These are phyloP conservation scores for Gossypium schwendimanii DNA, from an alignment of 441 rosid species.

Conservation along the genomic window DNA sequence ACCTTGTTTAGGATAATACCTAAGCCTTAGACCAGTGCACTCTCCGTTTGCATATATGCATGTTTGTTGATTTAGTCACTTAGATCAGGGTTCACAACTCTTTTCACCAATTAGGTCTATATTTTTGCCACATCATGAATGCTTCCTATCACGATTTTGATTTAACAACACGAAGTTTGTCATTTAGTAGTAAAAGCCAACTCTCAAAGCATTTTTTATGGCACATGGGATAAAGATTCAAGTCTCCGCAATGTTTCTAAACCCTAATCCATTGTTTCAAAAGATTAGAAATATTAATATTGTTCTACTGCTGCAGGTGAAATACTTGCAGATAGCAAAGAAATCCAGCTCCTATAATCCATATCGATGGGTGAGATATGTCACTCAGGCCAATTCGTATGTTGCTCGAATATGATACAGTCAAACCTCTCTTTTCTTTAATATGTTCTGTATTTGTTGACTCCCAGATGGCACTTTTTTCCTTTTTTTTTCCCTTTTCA, in stretches of 20 bases:
- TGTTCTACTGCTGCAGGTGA: conserved; percentile 55
- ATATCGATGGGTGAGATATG: conserved; percentile 96
- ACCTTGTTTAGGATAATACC: background rate
- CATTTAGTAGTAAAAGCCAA: background rate
- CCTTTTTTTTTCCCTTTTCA: background rate
- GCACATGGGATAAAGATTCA: background rate
- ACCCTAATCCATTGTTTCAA: background rate
- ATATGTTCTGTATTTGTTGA: background rate
- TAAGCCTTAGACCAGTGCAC: background rate
- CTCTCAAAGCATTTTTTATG: background rate
- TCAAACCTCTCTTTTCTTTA: background rate
- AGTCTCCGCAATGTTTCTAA: background rate
- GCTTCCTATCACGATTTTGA: background rate
- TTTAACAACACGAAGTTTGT: background rate
- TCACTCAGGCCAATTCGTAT: conserved; percentile 92
- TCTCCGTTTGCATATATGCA: background rate
- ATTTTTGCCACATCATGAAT: background rate
- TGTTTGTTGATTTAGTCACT: background rate
- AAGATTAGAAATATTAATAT: background rate
- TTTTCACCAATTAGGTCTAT: too few species aligned
- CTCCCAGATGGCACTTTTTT: background rate
- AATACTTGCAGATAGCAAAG: conserved; percentile 94
- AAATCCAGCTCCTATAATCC: conserved; percentile 74
- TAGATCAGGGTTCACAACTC: background rate
- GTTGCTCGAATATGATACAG: conserved; percentile 68